Evolutionary conservation across 257 asterid species (phyloP).

Genomic region (Echites panduratus): DNA sequence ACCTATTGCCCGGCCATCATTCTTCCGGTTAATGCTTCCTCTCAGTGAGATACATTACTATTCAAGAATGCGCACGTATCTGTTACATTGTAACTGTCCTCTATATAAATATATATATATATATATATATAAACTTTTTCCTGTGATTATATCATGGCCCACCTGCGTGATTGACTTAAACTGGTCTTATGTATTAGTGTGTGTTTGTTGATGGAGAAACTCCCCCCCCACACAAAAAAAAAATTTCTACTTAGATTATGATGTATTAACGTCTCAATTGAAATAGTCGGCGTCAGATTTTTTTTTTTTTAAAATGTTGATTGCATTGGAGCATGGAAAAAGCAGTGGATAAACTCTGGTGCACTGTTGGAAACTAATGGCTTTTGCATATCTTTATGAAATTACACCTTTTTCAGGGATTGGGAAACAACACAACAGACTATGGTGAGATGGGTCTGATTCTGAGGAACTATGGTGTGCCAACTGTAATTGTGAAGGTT

Average conservation of each 20-base stretch:
- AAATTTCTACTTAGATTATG: neutral
- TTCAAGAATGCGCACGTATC: neutral
- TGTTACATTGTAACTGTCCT: neutral
- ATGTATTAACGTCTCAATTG: neutral
- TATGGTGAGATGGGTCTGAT: constrained; percentile 59
- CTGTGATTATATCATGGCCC: no score
- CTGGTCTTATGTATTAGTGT: no score
- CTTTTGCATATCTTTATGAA: neutral
- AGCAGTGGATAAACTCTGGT: neutral
- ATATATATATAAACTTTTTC: no score
- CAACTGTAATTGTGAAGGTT: constrained; percentile 64
- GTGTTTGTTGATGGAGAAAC: no score
- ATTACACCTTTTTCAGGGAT: constrained; percentile 46
- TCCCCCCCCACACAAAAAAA: no score
- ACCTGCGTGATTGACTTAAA: neutral
- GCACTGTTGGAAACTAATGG: neutral
- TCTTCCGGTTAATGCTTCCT: constrained; percentile 56
- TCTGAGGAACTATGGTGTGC: constrained; percentile 64
- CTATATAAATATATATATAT: no score
- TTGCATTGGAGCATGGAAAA: neutral
- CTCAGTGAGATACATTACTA: no score
- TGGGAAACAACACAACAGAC: constrained; percentile 81
- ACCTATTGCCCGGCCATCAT: constrained; percentile 77
- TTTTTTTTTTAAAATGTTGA: neutral
- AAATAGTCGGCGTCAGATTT: neutral